Evolutionary conservation across 1,139 yeast genomes (phyloP), one percentile per base, ranked within the genome.

Genomic region (Lodderomyces elongisporus): DNA sequence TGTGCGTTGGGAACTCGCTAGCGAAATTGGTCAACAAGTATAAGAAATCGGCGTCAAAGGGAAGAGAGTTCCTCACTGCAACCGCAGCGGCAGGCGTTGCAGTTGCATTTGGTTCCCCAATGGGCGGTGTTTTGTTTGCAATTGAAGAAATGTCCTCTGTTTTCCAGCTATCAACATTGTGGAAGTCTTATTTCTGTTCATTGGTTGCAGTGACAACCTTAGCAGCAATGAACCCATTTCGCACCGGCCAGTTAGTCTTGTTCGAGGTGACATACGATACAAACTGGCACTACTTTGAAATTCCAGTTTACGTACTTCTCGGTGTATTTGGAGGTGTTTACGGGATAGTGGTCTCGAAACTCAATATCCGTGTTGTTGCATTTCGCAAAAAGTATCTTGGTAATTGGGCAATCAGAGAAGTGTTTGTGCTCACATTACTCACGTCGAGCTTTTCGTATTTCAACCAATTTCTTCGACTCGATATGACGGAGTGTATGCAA

Each of bases 401-500:
- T 1, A 60, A 62, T 30, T 65, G 61, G 47, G 85, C 85, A 0
- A 56, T 85, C 1, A 70, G 75, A 34, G 99, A 93, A 55, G 93
- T 87, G 2, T 57, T 79, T 1, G 39, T 74, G 1, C 58, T 93
- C 31, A 77, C 95, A 0, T 46, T 76, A 0, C 54, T 87, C 10
- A 85, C 97, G 0, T 83, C 95, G 0, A 52, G 77, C 12, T 61
- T 91, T 28, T 82, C 95, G 30, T 93, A 87, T 54, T 85, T 84
- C 54, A 91, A 87, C 55, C 81, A 79, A 44, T 91, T 82, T 51
- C 66, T 91, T 39, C 69, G 78, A 36, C 60, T 84, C 16, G 98
- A 93, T 53, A 91, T 93, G 98, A 88, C 98, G 0, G 95, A 89
- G 52, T 74, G 88, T 13, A 91, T 93, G 97, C 91, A 87, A 48